These are phyloP conservation scores for Hyphopichia khmerensis DNA, from an alignment of 1,139 yeast species.

Conservation along the genomic window DNA sequence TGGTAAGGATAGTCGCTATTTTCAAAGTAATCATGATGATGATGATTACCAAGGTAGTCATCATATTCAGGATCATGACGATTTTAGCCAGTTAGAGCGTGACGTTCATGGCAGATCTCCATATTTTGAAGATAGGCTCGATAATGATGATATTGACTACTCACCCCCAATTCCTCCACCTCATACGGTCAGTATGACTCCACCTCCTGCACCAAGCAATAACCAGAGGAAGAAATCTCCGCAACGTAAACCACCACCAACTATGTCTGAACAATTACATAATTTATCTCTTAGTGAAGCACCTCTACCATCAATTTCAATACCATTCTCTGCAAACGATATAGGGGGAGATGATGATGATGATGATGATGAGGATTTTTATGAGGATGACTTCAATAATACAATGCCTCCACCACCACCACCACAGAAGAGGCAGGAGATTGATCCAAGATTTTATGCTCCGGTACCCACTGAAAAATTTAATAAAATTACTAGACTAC, in stretches of 20 bases:
- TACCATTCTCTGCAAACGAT: slow-evolving; percentile 48
- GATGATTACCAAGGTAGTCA: slow-evolving; percentile 5
- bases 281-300: not conserved
- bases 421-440: slow-evolving; percentile 28
- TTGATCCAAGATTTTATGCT: slow-evolving; percentile 46
- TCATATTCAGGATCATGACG: slow-evolving; percentile 5
- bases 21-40: slow-evolving; percentile 1
- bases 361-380: slow-evolving; percentile 14
- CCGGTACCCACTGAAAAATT: slow-evolving; percentile 48
- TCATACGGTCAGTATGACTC: slow-evolving; percentile 6
- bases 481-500: slow-evolving; percentile 20
- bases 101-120: slow-evolving; percentile 12
- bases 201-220: slow-evolving; percentile 11
- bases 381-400: slow-evolving; percentile 10
- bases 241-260: slow-evolving; percentile 22
- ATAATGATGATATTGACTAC: slow-evolving; percentile 13
- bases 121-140: slow-evolving; percentile 9
- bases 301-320: slow-evolving; percentile 16
- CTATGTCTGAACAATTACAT: not conserved
- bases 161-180: slow-evolving; percentile 19
- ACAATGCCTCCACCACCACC: slow-evolving; percentile 16
- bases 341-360: slow-evolving; percentile 36
- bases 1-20: slow-evolving; percentile 5
- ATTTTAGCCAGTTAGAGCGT: slow-evolving; percentile 20
- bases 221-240: slow-evolving; percentile 13